Percentiles rank a stretch among this genome's conserved stretches.
These are phyloP conservation scores for Didymella arachidicola DNA, from an alignment of 2,329 filamentous ascomycete species.

Conservation along the genomic window DNA sequence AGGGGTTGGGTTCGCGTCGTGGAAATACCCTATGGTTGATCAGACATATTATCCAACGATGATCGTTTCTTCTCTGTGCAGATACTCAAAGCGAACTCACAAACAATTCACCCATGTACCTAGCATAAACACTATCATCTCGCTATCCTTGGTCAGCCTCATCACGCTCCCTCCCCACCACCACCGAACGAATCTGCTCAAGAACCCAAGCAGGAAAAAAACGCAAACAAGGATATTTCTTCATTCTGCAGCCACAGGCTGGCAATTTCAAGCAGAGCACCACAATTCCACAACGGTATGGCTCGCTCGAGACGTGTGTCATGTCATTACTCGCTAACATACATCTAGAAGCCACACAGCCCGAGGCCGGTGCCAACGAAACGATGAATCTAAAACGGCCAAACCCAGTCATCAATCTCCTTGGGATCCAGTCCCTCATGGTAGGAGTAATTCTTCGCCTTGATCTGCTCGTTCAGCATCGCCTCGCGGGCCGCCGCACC, in stretches of 20 bases:
- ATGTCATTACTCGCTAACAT: slow-evolving; percentile 8
- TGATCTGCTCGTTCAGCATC: slow-evolving; percentile 70
- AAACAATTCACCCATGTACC: too few species aligned
- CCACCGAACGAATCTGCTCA: neutral
- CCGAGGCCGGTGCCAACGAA: neutral
- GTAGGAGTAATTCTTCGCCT: slow-evolving; percentile 68
- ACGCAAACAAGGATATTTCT: neutral
- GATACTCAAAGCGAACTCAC: too few species aligned
- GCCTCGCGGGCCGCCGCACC: slow-evolving; percentile 69
- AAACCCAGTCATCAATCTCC: slow-evolving; percentile 70
- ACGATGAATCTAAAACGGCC: slow-evolving; percentile 57
- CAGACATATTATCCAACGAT: too few species aligned
- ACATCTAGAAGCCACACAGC: neutral
- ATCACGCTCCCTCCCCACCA: neutral
- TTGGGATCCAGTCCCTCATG: slow-evolving; percentile 75
- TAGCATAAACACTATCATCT: too few species aligned
- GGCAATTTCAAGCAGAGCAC: too few species aligned
- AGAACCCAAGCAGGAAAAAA: neutral
- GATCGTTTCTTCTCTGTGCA: too few species aligned
- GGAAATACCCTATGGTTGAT: neutral
- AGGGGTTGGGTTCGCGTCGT: neutral
- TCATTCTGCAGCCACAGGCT: neutral
- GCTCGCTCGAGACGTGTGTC: neutral
- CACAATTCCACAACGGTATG: neutral
- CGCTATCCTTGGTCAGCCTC: neutral